Conservation (phyloP, 2,329 filamentous ascomycete species). For the Cercospora sesami region DNA sequence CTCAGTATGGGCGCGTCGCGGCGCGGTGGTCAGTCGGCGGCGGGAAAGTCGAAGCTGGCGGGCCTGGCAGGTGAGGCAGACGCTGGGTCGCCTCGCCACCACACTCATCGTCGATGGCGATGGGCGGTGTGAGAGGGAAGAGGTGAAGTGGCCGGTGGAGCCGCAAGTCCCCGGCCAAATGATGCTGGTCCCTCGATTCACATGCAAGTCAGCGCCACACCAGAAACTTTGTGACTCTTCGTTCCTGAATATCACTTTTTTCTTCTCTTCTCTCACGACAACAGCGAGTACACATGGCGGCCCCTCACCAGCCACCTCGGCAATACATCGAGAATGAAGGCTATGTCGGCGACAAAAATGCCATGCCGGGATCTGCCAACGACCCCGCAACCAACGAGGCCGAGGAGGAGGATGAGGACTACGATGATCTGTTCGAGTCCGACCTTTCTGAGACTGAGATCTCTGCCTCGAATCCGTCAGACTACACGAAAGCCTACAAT, state of each 20-base stretch:
- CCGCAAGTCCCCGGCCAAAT: slow-evolving; percentile 2
- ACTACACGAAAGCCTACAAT: slow-evolving; percentile 86
- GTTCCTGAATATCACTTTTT: slow-evolving; percentile 16
- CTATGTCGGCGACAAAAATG: slow-evolving; percentile 32
- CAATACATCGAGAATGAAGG: slow-evolving; percentile 38
- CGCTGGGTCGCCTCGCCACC: slow-evolving; percentile 26
- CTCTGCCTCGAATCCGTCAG: slow-evolving; percentile 58
- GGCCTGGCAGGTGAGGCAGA: slow-evolving; percentile 31
- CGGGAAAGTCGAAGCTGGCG: slow-evolving; percentile 22
- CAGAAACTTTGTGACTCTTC: slow-evolving; percentile 14
- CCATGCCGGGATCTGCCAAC: slow-evolving; percentile 34
- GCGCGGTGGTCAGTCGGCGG: slow-evolving; percentile 21
- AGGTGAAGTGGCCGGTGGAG: slow-evolving; percentile 3
- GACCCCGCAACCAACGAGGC: slow-evolving; percentile 21
- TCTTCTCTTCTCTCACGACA: neutral
- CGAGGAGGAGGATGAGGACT: slow-evolving; percentile 42
- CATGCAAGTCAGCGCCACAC: slow-evolving; percentile 10
- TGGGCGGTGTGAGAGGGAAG: neutral
- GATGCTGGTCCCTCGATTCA: slow-evolving; percentile 6
- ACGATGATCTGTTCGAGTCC: slow-evolving; percentile 63
- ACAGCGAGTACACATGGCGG: slow-evolving; percentile 20
- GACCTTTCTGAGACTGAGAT: slow-evolving; percentile 56
- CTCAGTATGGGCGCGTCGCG: slow-evolving; percentile 22
- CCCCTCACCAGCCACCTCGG: slow-evolving; percentile 32
- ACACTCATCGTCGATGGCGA: slow-evolving; percentile 19